Conservation (phyloP, 176 grass and related monocot species). For the Paspalum notatum region DNA sequence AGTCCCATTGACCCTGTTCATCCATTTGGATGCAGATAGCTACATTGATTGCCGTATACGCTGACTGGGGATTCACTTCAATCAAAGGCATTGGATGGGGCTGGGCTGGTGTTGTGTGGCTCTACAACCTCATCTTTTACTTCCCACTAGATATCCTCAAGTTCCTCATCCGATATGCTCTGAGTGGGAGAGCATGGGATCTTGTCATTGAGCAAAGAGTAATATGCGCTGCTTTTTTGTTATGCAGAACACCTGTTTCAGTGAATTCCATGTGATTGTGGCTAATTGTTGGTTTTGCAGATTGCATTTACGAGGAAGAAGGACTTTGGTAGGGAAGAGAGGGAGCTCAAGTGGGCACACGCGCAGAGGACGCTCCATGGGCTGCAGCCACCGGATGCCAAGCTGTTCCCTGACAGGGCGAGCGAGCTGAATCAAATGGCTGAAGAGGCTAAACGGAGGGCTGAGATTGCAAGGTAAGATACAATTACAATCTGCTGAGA, state of each 20-base stretch:
- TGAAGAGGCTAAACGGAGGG: conserved; percentile 32
- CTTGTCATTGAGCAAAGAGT: conserved; percentile 37
- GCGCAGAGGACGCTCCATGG: conserved; percentile 44
- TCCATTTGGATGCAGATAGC: conserved; percentile 40
- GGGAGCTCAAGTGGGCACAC: conserved; percentile 36
- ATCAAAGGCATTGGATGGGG: conserved; percentile 51
- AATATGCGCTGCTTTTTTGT: background rate
- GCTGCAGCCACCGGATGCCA: conserved; percentile 33
- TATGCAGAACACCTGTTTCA: background rate
- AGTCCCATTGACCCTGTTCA: background rate
- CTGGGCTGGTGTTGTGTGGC: conserved; percentile 39
- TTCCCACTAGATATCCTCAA: conserved; percentile 40
- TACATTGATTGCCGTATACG: conserved; percentile 32
- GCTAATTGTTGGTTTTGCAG: background rate
- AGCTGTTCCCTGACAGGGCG: conserved; percentile 13
- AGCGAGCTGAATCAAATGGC: conserved; percentile 26
- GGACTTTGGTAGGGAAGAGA: conserved; percentile 31
- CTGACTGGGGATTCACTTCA: conserved; percentile 35
- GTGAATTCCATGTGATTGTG: background rate
- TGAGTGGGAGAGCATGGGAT: conserved; percentile 45
- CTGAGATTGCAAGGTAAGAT: conserved; percentile 35
- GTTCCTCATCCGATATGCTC: conserved; percentile 45
- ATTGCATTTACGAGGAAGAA: conserved; percentile 39
- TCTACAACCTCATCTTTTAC: conserved; percentile 33
- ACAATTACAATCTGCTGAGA: background rate